phyloP scores from a whole-genome alignment of 164 flowering plant genomes.

The Vitis labrusca region DNA sequence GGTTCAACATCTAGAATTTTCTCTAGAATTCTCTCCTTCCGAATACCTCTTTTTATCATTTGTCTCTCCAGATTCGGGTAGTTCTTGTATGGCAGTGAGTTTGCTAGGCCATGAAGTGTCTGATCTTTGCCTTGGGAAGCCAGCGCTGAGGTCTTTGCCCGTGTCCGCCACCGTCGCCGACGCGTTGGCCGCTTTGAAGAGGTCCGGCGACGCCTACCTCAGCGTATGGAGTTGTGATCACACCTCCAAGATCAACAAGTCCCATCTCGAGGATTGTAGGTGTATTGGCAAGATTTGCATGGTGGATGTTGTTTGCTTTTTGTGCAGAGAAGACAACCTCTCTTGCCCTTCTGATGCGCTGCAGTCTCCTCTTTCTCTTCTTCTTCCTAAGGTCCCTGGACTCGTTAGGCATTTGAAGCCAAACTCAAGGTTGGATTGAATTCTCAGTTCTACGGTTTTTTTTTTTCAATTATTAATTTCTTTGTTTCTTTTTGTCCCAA shows the following conservation, averaged over 20 bases:
- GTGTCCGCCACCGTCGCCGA: conserved; percentile 44
- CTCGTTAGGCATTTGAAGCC: conserved; percentile 48
- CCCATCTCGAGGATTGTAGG: conserved; percentile 9
- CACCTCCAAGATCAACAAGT: neutral
- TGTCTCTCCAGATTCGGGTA: conserved; percentile 2
- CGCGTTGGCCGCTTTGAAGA: conserved; percentile 41
- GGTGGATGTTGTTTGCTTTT: conserved; percentile 46
- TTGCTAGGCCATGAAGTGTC: conserved; percentile 41
- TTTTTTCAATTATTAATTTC: neutral
- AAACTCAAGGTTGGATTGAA: conserved; percentile 34
- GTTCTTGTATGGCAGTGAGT: conserved; percentile 47
- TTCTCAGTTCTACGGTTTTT: too few species aligned
- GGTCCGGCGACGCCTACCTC: conserved; percentile 32
- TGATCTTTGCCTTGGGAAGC: conserved; percentile 59
- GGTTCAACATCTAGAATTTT: too few species aligned
- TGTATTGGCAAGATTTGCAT: conserved; percentile 55
- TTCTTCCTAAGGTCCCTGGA: conserved; percentile 23
- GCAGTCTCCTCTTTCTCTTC: conserved; percentile 35
- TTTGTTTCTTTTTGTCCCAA: neutral
- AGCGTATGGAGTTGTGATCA: conserved; percentile 47
- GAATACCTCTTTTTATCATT: too few species aligned
- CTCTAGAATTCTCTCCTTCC: neutral
- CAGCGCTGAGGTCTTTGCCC: conserved; percentile 42
- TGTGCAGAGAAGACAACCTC: conserved; percentile 41
- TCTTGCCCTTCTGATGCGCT: conserved; percentile 32